phyloP scores from a whole-genome alignment of 768 basidiomycete species.

The Podaxis carcinomalis region DNA sequence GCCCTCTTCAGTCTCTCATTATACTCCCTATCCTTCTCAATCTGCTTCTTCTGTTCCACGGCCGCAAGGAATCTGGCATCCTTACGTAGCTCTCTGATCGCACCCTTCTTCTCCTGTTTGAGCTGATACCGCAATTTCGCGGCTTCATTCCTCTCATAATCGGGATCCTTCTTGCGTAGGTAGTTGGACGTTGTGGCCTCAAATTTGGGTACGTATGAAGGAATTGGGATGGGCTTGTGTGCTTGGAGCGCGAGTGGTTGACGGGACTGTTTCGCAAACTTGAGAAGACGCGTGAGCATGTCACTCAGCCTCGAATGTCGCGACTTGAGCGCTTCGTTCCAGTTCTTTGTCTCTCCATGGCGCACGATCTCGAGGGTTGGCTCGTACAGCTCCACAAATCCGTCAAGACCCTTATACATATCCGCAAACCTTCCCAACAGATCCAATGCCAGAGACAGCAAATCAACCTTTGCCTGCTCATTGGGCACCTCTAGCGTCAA shows the following conservation, averaged over 20 bases:
- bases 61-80: slow-evolving; percentile 90
- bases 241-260: slow-evolving; percentile 81
- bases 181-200: slow-evolving; percentile 72
- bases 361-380: slow-evolving; percentile 62
- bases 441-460: slow-evolving; percentile 57
- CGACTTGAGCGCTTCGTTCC: slow-evolving; percentile 45
- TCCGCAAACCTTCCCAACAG: slow-evolving; percentile 69
- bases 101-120: slow-evolving; percentile 96
- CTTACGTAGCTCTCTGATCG: slow-evolving; percentile 93
- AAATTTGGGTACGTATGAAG: slow-evolving; percentile 92
- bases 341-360: slow-evolving; percentile 38
- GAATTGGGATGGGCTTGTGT: slow-evolving; percentile 95
- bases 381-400: slow-evolving; percentile 81
- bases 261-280: slow-evolving; percentile 69
- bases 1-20: slow-evolving; percentile 81
- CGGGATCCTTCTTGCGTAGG: slow-evolving; percentile 81
- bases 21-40: slow-evolving; percentile 81
- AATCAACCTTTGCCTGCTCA: slow-evolving; percentile 70
- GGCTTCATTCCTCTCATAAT: slow-evolving; percentile 84
- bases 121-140: slow-evolving; percentile 83
- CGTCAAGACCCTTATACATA: slow-evolving; percentile 71
- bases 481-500: slow-evolving; percentile 29
- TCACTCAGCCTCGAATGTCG: slow-evolving; percentile 29
- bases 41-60: slow-evolving; percentile 80
- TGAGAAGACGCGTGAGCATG: slow-evolving; percentile 57